Conservation (phyloP, 192 early-diverging fungal species). For the Geranomyces michiganensis region DNA sequence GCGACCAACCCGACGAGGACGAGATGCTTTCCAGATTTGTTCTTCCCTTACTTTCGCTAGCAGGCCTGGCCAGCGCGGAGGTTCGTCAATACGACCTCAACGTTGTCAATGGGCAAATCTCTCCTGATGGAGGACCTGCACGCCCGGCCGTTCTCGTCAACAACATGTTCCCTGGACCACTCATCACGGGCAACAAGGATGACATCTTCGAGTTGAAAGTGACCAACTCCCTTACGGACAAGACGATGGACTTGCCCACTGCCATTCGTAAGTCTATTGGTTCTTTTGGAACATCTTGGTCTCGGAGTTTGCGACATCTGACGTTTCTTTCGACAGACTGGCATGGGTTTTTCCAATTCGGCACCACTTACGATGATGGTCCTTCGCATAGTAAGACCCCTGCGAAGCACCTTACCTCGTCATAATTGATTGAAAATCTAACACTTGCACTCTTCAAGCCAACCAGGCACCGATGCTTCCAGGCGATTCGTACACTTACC, state of each 20-base stretch:
- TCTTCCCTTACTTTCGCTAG: too few relatives aligned
- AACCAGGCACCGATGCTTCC: constrained; percentile 75
- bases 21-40: too few relatives aligned
- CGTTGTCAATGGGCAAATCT: not conserved
- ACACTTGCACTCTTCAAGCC: constrained; percentile 36
- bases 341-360: constrained; percentile 82
- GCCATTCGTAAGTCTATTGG: not conserved
- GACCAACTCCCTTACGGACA: not conserved
- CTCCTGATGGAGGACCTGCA: not conserved
- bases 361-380: constrained; percentile 4
- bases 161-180: constrained; percentile 1
- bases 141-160: constrained; percentile 8
- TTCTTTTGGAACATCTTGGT: not conserved
- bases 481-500: constrained; percentile 69
- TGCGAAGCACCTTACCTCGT: not conserved
- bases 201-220: constrained; percentile 20
- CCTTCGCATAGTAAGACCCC: not conserved
- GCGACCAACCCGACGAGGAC: too few relatives aligned
- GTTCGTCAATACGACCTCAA: constrained; percentile 6
- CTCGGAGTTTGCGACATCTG: constrained; percentile 17
- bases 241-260: not conserved
- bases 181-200: not conserved
- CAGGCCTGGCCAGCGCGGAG: not conserved
- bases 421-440: not conserved
- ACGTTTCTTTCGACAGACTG: constrained; percentile 38